These are phyloP conservation scores for Eucalyptus leucophloia DNA, from an alignment of 345 rosid species.

Conservation along the genomic window DNA sequence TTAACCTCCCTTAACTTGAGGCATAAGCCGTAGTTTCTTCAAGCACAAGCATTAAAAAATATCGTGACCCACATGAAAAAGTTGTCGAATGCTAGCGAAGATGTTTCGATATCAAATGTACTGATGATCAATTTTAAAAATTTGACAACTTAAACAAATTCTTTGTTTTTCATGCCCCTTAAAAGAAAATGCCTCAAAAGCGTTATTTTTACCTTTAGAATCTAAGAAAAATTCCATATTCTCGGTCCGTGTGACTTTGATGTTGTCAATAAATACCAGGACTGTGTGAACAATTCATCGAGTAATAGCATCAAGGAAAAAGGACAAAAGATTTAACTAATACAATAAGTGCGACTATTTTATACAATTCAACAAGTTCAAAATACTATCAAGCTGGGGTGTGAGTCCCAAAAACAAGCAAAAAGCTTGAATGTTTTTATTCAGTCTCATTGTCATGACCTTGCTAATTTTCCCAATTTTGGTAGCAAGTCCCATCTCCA, in stretches of 20 bases:
- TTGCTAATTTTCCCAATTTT: background rate
- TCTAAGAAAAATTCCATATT: background rate
- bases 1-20: background rate
- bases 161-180: background rate
- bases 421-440: background rate
- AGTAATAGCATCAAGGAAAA: background rate
- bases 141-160: background rate
- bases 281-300: background rate
- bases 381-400: background rate
- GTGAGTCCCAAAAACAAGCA: background rate
- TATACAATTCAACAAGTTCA: background rate
- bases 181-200: background rate
- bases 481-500: background rate
- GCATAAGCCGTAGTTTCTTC: rapidly evolving
- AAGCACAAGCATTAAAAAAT: background rate
- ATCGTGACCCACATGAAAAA: background rate
- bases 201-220: background rate
- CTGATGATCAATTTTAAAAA: background rate
- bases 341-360: background rate
- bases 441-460: background rate
- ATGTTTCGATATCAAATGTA: background rate
- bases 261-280: background rate
- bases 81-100: background rate
- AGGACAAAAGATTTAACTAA: background rate
- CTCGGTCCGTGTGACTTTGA: too few species aligned